Percentiles rank a stretch among this genome's conserved stretches.
These are phyloP conservation scores for Termitomyces sp. DNA, from an alignment of 768 basidiomycete genomes.

Conservation along the genomic window DNA sequence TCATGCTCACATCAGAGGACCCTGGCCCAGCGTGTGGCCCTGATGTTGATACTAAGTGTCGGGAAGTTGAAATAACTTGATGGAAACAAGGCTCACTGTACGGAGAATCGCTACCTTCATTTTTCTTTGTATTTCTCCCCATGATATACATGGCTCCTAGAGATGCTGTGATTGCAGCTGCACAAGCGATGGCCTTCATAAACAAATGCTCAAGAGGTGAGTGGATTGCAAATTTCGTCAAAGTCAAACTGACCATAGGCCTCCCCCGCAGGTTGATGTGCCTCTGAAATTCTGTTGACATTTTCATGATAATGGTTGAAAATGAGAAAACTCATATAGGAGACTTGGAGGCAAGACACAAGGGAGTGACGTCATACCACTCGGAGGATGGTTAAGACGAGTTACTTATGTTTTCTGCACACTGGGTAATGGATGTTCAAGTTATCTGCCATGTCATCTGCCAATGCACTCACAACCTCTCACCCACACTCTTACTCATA, in stretches of 20 bases:
- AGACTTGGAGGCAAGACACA: not conserved
- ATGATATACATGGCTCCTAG: constrained; percentile 30
- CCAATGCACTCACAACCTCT: no score
- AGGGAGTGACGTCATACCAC: constrained; percentile 3
- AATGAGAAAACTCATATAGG: not conserved
- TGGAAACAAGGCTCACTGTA: constrained; percentile 24
- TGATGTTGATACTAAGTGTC: not conserved
- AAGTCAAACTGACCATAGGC: constrained; percentile 13
- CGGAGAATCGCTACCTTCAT: constrained; percentile 28
- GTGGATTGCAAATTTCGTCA: not conserved
- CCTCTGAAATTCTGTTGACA: constrained; percentile 1
- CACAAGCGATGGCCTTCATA: constrained; percentile 27
- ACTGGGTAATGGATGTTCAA: no score
- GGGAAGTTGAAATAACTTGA: not conserved
- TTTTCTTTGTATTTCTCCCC: constrained; percentile 28
- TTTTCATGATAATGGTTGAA: not conserved
- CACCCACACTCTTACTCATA: no score
- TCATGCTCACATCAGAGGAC: constrained; percentile 32
- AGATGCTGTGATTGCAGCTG: constrained; percentile 21
- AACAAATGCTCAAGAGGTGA: not conserved
- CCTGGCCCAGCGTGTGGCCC: constrained; percentile 18
- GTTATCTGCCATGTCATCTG: no score
- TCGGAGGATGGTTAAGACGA: no score
- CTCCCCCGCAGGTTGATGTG: constrained; percentile 13
- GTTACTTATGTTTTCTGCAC: no score